phyloP scores from a whole-genome alignment of 331 rosid genomes.

The Cydonia oblonga region DNA sequence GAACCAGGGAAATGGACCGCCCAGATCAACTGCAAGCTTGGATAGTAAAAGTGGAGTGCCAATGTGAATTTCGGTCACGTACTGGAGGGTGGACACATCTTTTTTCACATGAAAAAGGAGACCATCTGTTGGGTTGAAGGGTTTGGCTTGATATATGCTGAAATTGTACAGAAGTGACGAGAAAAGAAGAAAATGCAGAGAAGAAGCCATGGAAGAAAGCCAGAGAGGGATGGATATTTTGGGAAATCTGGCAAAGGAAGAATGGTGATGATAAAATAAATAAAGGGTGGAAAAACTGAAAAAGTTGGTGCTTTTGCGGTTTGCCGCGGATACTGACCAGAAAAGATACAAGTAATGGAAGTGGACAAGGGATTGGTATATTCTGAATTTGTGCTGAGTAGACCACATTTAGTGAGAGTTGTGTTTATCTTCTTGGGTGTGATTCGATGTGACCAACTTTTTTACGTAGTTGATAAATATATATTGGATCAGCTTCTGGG shows the following conservation, averaged over 20 bases:
- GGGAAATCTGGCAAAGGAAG: neutral
- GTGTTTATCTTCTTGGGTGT: neutral
- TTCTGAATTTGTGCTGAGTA: neutral
- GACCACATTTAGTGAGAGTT: neutral
- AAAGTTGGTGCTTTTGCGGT: neutral
- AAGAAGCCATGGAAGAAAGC: conserved; percentile 27
- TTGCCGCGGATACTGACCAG: conserved; percentile 27
- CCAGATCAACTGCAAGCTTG: conserved; percentile 31
- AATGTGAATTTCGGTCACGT: conserved; percentile 14
- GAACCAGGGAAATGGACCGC: conserved; percentile 25
- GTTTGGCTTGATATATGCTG: neutral
- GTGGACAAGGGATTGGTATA: conserved; percentile 19
- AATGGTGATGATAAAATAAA: neutral
- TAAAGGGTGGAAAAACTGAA: neutral
- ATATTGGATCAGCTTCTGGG: no score
- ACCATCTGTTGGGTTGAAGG: neutral
- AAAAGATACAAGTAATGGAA: neutral
- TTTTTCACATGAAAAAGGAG: conserved; percentile 14
- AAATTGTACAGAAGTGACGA: neutral
- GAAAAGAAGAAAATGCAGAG: neutral
- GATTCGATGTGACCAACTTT: neutral
- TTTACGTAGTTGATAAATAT: neutral
- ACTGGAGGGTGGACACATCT: conserved; percentile 23
- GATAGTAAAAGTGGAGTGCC: conserved; percentile 13
- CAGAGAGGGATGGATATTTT: neutral